A percentile compares a stretch with the other conserved stretches of the same genome.
These are phyloP conservation scores for Fusarium tricinctum DNA, from an alignment of 2,329 filamentous ascomycete species.

Conservation along the genomic window DNA sequence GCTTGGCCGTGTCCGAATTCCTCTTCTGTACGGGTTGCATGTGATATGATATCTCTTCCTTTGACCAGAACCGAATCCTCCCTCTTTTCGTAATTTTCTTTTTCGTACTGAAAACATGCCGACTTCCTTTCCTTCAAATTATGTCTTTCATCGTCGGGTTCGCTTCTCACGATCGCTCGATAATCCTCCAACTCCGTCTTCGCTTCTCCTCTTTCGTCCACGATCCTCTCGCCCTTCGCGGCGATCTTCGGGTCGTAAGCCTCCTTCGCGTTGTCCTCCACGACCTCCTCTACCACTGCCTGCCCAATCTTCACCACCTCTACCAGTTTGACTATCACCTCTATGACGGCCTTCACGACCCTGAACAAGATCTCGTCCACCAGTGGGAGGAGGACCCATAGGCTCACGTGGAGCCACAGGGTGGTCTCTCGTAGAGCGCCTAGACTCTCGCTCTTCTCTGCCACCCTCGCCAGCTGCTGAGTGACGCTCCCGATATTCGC, in stretches of 20 bases:
- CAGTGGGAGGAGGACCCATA: slow-evolving; percentile 51
- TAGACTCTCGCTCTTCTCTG: slow-evolving; percentile 55
- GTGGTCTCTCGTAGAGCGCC: slow-evolving; percentile 50
- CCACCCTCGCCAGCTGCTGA: slow-evolving; percentile 52
- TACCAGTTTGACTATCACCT: slow-evolving; percentile 45
- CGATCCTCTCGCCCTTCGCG: slow-evolving; percentile 55
- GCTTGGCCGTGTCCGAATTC: slow-evolving; percentile 36
- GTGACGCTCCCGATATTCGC: slow-evolving; percentile 62
- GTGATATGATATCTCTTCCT: slow-evolving; percentile 1
- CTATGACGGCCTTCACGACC: slow-evolving; percentile 54
- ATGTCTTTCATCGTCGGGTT: slow-evolving; percentile 60
- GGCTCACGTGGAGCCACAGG: slow-evolving; percentile 47
- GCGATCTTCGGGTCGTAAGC: slow-evolving; percentile 53
- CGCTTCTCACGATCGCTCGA: slow-evolving; percentile 67
- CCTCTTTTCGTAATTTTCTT: slow-evolving; percentile 13
- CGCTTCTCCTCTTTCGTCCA: slow-evolving; percentile 60
- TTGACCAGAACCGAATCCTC: slow-evolving; percentile 20
- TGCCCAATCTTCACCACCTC: slow-evolving; percentile 55
- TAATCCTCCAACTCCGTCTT: slow-evolving; percentile 60
- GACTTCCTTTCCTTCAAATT: slow-evolving; percentile 21
- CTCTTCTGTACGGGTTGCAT: slow-evolving; percentile 30
- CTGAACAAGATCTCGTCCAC: slow-evolving; percentile 52
- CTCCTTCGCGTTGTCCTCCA: slow-evolving; percentile 52
- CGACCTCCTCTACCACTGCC: slow-evolving; percentile 53
- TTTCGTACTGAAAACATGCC: slow-evolving; percentile 41